phyloP scores from a whole-genome alignment of 768 basidiomycete genomes.

The Podaxis pistillaris region DNA sequence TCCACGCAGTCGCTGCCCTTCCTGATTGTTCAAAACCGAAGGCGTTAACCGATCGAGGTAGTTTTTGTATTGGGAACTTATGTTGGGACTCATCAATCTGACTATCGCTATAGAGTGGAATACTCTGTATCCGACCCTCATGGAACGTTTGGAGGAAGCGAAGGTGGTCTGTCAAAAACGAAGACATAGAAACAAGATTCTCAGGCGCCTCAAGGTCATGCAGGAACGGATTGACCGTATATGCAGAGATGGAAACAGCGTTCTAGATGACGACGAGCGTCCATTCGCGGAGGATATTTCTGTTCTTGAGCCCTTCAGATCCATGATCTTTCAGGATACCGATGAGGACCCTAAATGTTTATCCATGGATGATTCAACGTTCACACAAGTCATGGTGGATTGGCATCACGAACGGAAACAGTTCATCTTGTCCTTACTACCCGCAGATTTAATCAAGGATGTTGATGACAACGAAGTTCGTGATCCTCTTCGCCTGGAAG shows the following conservation, averaged over 20 bases:
- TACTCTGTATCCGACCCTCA: background rate
- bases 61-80: too few relatives aligned
- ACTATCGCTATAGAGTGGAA: background rate
- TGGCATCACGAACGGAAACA: background rate
- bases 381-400: background rate
- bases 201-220: background rate
- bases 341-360: background rate
- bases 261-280: background rate
- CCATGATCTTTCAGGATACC: background rate
- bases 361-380: background rate
- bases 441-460: background rate
- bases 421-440: constrained; percentile 1
- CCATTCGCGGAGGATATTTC: constrained; percentile 5
- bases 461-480: background rate
- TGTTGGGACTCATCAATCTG: background rate
- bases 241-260: too few relatives aligned
- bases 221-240: background rate
- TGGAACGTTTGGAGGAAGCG: background rate
- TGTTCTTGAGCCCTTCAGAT: constrained; percentile 3
- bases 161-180: background rate
- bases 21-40: background rate
- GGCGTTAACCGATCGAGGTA: constrained; percentile 1
- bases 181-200: background rate
- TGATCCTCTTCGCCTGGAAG: constrained; percentile 1
- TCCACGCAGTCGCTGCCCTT: background rate